A percentile compares a stretch with the other conserved stretches of the same genome.
phyloP scores from a whole-genome alignment of 768 basidiomycete species.

The Russula sp. region DNA sequence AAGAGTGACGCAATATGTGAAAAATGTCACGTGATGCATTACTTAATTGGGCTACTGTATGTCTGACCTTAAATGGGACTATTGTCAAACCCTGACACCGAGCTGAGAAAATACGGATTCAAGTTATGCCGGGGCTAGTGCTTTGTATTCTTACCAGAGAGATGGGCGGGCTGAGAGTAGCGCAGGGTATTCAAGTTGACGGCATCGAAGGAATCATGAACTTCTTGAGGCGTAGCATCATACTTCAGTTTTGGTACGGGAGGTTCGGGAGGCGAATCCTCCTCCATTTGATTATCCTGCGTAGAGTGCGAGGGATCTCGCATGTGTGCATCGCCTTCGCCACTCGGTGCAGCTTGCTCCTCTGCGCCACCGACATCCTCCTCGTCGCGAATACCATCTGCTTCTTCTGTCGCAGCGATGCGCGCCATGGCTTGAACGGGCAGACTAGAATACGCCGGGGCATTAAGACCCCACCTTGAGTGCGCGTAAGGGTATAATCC shows the following conservation, averaged over 20 bases:
- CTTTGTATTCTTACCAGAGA: constrained; percentile 60
- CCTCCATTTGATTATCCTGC: constrained; percentile 35
- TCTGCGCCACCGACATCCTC: constrained; percentile 48
- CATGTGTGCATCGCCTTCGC: constrained; percentile 30
- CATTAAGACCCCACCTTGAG: constrained; percentile 80
- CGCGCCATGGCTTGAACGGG: constrained; percentile 97
- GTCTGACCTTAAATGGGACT: constrained; percentile 93
- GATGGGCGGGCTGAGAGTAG: constrained; percentile 93
- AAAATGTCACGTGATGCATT: too few relatives aligned
- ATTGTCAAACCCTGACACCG: constrained; percentile 92
- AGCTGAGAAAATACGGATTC: constrained; percentile 40
- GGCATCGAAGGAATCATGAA: constrained; percentile 89
- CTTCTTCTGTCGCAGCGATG: constrained; percentile 86
- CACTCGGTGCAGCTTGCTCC: background rate
- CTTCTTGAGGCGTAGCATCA: constrained; percentile 76
- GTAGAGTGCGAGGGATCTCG: constrained; percentile 34
- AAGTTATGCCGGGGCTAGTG: background rate
- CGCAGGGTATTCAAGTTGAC: constrained; percentile 90
- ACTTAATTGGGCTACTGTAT: too few relatives aligned
- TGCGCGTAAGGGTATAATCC: constrained; percentile 94
- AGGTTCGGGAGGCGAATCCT: constrained; percentile 30
- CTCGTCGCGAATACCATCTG: constrained; percentile 75
- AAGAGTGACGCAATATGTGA: too few relatives aligned
- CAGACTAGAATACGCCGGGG: constrained; percentile 90
- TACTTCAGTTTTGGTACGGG: constrained; percentile 48